Evolutionary conservation across 73 alveolate species (phyloP), one percentile per base, ranked within the genome.

Genomic region (Tetrahymena malaccensis): DNA sequence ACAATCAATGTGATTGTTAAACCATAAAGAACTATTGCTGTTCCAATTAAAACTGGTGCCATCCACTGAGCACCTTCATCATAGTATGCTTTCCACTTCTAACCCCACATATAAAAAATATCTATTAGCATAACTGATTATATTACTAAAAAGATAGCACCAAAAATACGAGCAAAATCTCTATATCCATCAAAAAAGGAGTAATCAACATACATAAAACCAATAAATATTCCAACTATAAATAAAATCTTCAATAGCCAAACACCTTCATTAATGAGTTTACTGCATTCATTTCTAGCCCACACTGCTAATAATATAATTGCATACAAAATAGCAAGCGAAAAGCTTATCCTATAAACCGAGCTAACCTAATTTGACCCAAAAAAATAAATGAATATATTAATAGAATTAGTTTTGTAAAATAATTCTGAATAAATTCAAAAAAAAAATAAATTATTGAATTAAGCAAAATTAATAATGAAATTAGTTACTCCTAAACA

Each of bases 31-130:
- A 56, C 85, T 10, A 85, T 38, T 1, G 97, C 44, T 0, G 95
- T 95, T 1, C 55, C 93, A 22, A 95, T 95, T 10, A 95, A 40
- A 6, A 95, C 35, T 19, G 70, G 44, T 55, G 43, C 84, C 97
- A 95, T 95, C 35, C 94, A 95, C 35, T 95, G 95, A 43, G 93
- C 93, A 70, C 95, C 95, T 19, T 95, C 95, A 85, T 95, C 97
- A 95, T 95, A 95, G 22, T 85, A 43, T 9, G 43, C 84, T 21
- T 85, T 95, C 97, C 97, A 95, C 37, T 57, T 33, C 85, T 85
- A 37, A 50, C 97, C 97, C 97, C 97, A 95, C n/a, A 95, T 56
- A 85, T 95, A 95, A 85, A 95, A 95, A 21, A 95, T 94, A 85
- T 95, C 97, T 22, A 95, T 56, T 34, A 95, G 43, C 97, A 95